These are phyloP conservation scores for Graphiopsis chlorocephala DNA, from an alignment of 2,329 filamentous ascomycete species.

Conservation along the genomic window DNA sequence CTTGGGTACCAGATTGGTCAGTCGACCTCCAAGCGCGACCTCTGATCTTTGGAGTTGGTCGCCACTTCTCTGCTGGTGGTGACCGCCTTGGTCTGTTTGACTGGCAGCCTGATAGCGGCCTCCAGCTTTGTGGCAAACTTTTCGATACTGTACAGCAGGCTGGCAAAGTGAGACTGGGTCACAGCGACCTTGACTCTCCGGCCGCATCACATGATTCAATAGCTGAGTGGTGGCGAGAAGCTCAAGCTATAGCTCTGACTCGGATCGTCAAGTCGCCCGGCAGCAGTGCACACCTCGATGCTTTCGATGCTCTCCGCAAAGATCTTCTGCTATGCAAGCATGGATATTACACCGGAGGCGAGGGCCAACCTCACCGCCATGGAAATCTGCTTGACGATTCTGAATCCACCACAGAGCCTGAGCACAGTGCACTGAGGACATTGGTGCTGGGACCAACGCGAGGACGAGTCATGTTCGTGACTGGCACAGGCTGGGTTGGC, in stretches of 20 bases:
- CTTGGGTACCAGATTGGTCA: slow-evolving; percentile 30
- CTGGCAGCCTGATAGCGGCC: slow-evolving; percentile 26
- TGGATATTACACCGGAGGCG: slow-evolving; percentile 24
- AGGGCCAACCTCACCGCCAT: slow-evolving; percentile 16
- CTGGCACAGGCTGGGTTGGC: slow-evolving; percentile 28
- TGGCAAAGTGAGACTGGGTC: slow-evolving; percentile 22
- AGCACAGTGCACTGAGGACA: slow-evolving; percentile 26
- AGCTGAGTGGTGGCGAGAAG: slow-evolving; percentile 27
- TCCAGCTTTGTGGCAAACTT: slow-evolving; percentile 29
- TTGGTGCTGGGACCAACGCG: slow-evolving; percentile 30
- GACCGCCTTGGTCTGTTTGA: slow-evolving; percentile 26
- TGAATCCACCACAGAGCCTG: slow-evolving; percentile 18
- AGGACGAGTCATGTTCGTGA: slow-evolving; percentile 29
- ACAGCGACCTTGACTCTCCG: neutral
- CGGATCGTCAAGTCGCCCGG: slow-evolving; percentile 29
- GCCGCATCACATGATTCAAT: slow-evolving; percentile 19
- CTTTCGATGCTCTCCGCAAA: slow-evolving; percentile 26
- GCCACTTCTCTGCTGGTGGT: slow-evolving; percentile 26
- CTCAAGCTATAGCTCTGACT: slow-evolving; percentile 22
- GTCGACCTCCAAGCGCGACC: slow-evolving; percentile 26
- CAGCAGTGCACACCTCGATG: slow-evolving; percentile 26
- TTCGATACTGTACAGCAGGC: slow-evolving; percentile 27
- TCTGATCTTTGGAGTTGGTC: slow-evolving; percentile 26
- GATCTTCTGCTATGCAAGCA: slow-evolving; percentile 24
- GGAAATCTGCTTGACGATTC: slow-evolving; percentile 28